Conservation (phyloP, 345 rosid species). For the Turnera subulata region DNA sequence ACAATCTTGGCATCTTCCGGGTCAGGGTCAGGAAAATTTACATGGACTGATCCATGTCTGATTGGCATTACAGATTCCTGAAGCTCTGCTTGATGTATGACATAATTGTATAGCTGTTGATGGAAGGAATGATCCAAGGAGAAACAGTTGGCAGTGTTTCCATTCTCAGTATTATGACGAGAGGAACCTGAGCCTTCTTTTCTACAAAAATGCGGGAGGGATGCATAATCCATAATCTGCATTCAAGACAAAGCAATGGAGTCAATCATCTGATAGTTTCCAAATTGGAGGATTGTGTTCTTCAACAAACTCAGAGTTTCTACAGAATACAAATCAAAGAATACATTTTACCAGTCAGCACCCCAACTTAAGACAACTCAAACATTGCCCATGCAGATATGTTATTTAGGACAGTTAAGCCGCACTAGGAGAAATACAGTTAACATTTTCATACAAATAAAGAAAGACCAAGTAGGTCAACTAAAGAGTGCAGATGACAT, state of each 20-base stretch:
- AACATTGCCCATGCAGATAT: no score
- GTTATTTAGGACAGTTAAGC: no score
- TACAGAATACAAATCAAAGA: no score
- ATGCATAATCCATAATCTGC: constrained; percentile 32
- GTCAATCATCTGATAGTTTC: no score
- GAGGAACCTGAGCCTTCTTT: constrained; percentile 60
- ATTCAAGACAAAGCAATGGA: background rate
- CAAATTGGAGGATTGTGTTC: background rate
- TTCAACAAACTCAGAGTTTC: background rate
- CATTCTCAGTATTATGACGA: constrained; percentile 3
- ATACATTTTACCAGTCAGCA: no score
- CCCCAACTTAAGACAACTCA: background rate
- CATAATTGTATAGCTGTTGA: constrained; percentile 23
- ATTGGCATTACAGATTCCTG: constrained; percentile 14
- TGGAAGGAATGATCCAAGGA: constrained; percentile 27
- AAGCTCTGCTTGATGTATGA: constrained; percentile 24
- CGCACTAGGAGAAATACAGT: no score
- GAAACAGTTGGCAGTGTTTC: constrained; percentile 19
- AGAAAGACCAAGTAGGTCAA: no score
- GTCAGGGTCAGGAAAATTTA: constrained; percentile 21
- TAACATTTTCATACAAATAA: no score
- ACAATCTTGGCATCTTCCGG: constrained; percentile 21
- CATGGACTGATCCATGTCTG: constrained; percentile 30
- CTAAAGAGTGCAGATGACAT: no score
- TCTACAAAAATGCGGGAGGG: constrained; percentile 44